These are phyloP conservation scores for Mortierella sp. DNA, from an alignment of 371 early-diverging fungal genomes.

Conservation along the genomic window DNA sequence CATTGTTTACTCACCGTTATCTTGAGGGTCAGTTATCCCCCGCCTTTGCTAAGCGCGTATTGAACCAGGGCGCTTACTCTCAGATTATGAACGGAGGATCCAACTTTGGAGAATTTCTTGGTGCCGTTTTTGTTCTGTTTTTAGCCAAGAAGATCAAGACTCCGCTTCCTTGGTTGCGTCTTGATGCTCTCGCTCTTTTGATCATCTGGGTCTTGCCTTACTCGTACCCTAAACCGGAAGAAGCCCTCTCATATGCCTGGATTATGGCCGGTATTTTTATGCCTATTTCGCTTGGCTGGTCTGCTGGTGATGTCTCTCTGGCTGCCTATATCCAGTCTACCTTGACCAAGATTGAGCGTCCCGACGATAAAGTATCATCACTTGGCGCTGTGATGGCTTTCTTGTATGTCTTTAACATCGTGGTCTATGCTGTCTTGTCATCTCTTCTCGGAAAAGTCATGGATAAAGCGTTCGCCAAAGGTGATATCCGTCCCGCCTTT, in stretches of 20 bases:
- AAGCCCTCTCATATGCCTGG: conserved; percentile 55
- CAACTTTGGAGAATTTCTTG: conserved; percentile 66
- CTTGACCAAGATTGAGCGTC: conserved; percentile 46
- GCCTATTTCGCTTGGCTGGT: conserved; percentile 65
- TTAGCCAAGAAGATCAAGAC: conserved; percentile 59
- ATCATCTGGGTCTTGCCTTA: conserved; percentile 59
- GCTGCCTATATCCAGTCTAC: conserved; percentile 65
- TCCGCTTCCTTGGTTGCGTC: conserved; percentile 63
- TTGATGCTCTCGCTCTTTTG: conserved; percentile 61
- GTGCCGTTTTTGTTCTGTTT: conserved; percentile 61
- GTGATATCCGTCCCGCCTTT: conserved; percentile 43
- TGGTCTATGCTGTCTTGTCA: conserved; percentile 57
- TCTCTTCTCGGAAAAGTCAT: conserved; percentile 56
- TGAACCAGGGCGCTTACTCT: conserved; percentile 56
- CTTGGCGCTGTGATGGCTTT: conserved; percentile 67
- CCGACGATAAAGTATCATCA: conserved; percentile 58
- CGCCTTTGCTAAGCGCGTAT: conserved; percentile 59
- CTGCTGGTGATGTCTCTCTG: conserved; percentile 65
- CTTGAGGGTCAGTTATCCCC: conserved; percentile 62
- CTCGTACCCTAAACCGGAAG: conserved; percentile 18
- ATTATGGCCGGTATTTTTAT: conserved; percentile 59
- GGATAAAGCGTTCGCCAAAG: conserved; percentile 18
- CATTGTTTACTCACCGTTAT: conserved; percentile 66
- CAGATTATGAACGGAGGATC: conserved; percentile 62
- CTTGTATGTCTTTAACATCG: conserved; percentile 61